Evolutionary conservation across 2,329 filamentous ascomycete genomes (phyloP).

Genomic region (Plectosphaerella sp.): DNA sequence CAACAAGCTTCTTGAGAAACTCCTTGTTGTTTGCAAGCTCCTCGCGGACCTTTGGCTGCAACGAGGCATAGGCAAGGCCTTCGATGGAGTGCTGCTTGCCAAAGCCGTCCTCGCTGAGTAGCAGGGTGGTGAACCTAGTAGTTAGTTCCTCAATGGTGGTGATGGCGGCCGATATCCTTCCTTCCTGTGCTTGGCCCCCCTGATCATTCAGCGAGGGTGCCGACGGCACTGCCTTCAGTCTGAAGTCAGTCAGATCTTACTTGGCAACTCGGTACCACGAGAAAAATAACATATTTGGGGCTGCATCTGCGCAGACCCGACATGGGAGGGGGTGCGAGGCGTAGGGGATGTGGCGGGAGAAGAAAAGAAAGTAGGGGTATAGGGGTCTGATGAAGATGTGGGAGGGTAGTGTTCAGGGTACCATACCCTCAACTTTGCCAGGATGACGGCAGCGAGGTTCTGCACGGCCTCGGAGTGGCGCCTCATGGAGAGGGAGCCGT

Average conservation of each 20-base stretch:
- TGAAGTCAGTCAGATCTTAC: constrained; percentile 39
- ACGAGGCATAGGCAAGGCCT: constrained; percentile 85
- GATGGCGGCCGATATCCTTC: constrained; percentile 46
- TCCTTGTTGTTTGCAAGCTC: constrained; percentile 63
- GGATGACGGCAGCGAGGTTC: constrained; percentile 66
- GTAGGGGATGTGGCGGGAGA: not conserved
- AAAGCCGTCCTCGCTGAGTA: constrained; percentile 53
- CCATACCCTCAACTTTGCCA: constrained; percentile 66
- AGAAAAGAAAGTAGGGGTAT: not conserved
- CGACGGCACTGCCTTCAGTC: constrained; percentile 50
- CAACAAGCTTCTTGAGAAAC: constrained; percentile 68
- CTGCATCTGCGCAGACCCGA: not conserved
- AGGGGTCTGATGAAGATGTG: constrained; percentile 3
- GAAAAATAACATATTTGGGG: not conserved
- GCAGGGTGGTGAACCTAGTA: constrained; percentile 61
- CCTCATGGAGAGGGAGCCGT: constrained; percentile 55
- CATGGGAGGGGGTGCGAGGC: not conserved
- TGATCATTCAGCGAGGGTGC: constrained; percentile 31
- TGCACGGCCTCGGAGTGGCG: constrained; percentile 58
- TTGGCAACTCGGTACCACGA: constrained; percentile 4
- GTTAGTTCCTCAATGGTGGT: constrained; percentile 64
- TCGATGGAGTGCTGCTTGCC: constrained; percentile 73
- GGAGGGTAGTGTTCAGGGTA: constrained; percentile 14
- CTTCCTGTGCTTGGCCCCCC: constrained; percentile 20
- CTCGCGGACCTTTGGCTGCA: constrained; percentile 83